Evolutionary conservation across 2,329 filamentous ascomycete species (phyloP).

Genomic region (Aspergillus ustus): DNA sequence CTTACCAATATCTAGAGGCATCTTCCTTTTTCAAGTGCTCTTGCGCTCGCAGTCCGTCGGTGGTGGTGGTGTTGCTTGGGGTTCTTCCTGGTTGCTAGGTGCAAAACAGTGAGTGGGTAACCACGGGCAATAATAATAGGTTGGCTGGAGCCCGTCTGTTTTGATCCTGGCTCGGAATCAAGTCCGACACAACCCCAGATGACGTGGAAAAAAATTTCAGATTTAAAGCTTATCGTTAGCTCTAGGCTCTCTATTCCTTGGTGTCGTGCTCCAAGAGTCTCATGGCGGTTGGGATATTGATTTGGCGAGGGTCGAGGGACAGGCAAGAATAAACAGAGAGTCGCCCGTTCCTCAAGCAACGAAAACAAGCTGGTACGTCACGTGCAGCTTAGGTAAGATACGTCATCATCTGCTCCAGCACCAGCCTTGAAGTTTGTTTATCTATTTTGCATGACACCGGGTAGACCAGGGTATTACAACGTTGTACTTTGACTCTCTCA

Average conservation of each 20-base stretch:
- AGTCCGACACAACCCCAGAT: conserved; percentile 21
- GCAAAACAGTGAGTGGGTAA: conserved; percentile 32
- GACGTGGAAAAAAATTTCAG: not conserved
- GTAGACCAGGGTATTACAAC: no score
- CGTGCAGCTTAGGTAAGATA: conserved; percentile 34
- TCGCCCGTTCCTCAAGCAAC: conserved; percentile 48
- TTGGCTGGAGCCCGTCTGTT: conserved; percentile 28
- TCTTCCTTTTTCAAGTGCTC: conserved; percentile 26
- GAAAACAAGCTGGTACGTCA: conserved; percentile 40
- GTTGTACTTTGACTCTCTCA: no score
- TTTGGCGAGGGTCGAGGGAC: conserved; percentile 29
- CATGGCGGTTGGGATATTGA: conserved; percentile 29
- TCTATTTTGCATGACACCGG: no score
- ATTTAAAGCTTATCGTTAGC: not conserved
- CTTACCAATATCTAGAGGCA: conserved; percentile 42
- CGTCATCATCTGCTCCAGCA: conserved; percentile 17
- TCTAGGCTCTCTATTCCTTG: conserved; percentile 13
- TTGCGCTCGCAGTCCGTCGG: conserved; percentile 21
- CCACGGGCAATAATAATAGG: conserved; percentile 31
- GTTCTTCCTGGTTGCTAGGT: conserved; percentile 27
- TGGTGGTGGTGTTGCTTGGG: conserved; percentile 22
- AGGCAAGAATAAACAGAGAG: conserved; percentile 43
- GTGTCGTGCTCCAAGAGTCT: conserved; percentile 25
- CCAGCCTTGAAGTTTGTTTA: no score
- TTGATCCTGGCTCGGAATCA: conserved; percentile 30